Percentiles rank a stretch among this genome's conserved stretches.
Evolutionary conservation across 2,329 filamentous ascomycete species (phyloP).

Genomic region (Diaporthe citri): DNA sequence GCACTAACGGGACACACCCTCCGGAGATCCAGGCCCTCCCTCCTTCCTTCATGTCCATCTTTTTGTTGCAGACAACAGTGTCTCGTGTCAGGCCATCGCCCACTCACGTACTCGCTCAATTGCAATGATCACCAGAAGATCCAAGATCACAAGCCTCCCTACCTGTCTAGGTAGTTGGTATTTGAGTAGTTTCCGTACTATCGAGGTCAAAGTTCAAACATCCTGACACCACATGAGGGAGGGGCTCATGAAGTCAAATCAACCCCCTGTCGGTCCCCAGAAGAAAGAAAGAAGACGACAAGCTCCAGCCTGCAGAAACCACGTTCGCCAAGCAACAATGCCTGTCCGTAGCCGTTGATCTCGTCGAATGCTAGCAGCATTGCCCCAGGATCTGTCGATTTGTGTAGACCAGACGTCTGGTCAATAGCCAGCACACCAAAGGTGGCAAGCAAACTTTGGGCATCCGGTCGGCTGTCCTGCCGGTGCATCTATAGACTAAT

Average conservation of each 20-base stretch:
- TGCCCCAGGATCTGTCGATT: not conserved
- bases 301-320: not conserved
- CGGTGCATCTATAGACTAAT: not conserved
- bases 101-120: not conserved
- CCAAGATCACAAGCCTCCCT: not conserved
- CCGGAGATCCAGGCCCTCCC: conserved; percentile 20
- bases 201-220: not conserved
- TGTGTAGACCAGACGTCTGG: not conserved
- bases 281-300: not conserved
- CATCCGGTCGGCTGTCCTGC: not conserved
- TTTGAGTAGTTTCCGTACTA: not conserved
- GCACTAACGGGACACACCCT: conserved; percentile 32
- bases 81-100: not conserved
- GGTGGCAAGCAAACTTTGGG: conserved; percentile 3
- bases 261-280: not conserved
- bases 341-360: not conserved
- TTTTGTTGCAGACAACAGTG: not conserved
- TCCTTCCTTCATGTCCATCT: not conserved
- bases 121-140: conserved; percentile 1
- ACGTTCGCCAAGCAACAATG: not conserved
- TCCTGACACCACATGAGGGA: too few relatives aligned
- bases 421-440: not conserved
- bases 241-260: not conserved
- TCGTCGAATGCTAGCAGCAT: not conserved
- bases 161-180: not conserved